Evolutionary conservation across 148 eudicot genomes (phyloP).

Genomic region (Suaeda aralocaspica): DNA sequence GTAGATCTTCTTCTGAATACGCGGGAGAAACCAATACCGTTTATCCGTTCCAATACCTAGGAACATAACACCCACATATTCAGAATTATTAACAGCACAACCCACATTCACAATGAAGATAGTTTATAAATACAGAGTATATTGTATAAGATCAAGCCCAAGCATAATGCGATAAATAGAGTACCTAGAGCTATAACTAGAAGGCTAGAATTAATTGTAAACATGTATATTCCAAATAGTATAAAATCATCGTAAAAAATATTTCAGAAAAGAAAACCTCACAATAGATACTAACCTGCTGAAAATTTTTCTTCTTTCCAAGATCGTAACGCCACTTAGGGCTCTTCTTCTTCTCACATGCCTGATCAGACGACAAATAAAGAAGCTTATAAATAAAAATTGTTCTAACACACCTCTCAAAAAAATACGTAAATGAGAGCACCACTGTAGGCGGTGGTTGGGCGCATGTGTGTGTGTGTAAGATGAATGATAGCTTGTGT

Average conservation of each 20-base stretch:
- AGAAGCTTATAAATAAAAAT: neutral
- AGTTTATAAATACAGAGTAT: neutral
- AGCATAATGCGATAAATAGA: neutral
- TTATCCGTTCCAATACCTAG: slow-evolving; percentile 84
- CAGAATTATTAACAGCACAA: neutral
- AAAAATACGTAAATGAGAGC: slow-evolving; percentile 1
- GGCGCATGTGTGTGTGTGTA: neutral
- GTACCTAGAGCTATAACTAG: too few relatives aligned
- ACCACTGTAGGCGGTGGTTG: neutral
- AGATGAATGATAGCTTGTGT: too few relatives aligned
- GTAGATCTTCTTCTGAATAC: slow-evolving; percentile 80
- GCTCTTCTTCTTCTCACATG: slow-evolving; percentile 84
- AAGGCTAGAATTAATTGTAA: neutral
- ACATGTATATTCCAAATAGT: neutral
- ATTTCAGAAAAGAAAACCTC: neutral
- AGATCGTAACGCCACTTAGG: slow-evolving; percentile 93
- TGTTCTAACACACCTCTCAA: neutral
- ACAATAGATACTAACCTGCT: slow-evolving; percentile 57
- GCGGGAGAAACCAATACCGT: slow-evolving; percentile 79
- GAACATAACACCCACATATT: neutral
- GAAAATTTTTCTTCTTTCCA: slow-evolving; percentile 90
- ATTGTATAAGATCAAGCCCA: neutral
- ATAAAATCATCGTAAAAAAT: too few relatives aligned
- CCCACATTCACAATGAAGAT: neutral
- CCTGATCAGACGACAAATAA: slow-evolving; percentile 39